Percentiles rank a stretch among this genome's conserved stretches.
Evolutionary conservation across 495 filamentous ascomycete species (phyloP).

Genomic region (Aspergillus sparsus): DNA sequence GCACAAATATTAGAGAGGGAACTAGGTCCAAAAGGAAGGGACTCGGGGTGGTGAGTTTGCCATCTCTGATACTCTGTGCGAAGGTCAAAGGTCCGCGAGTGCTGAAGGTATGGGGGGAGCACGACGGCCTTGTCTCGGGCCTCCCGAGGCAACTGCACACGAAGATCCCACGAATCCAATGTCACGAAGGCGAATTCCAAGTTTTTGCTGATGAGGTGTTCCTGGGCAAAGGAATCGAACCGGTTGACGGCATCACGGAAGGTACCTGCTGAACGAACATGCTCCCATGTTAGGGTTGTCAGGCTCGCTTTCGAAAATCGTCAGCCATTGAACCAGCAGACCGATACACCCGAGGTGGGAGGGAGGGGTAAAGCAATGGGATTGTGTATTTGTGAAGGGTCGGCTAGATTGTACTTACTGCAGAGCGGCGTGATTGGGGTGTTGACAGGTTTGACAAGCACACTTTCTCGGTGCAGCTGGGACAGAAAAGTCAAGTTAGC

Average conservation of each 20-base stretch:
- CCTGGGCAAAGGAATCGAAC: conserved; percentile 88
- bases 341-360: conserved; percentile 21
- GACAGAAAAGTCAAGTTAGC: conserved; percentile 16
- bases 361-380: conserved; percentile 16
- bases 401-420: conserved; percentile 67
- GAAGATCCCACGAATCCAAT: conserved; percentile 96
- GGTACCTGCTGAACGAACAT: conserved; percentile 92
- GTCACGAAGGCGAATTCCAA: conserved; percentile 98
- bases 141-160: conserved; percentile 94
- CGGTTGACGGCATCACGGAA: conserved; percentile 96
- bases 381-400: conserved; percentile 12
- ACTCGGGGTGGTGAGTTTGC: conserved; percentile 98
- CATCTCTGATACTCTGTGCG: conserved; percentile 96
- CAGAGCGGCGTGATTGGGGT: conserved; percentile 97
- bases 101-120: conserved; percentile 93
- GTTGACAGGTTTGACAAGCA: conserved; percentile 96
- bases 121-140: conserved; percentile 97
- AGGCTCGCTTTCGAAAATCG: conserved; percentile 71
- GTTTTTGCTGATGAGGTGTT: conserved; percentile 80
- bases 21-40: conserved; percentile 91
- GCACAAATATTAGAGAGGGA: conserved; percentile 96
- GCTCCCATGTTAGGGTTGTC: conserved; percentile 97
- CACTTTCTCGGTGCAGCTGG: conserved; percentile 90
- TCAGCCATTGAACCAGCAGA: conserved; percentile 35
- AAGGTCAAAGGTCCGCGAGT: conserved; percentile 94